Conservation (phyloP, 352 stramenopile species). For the Vaucheria bursata region DNA sequence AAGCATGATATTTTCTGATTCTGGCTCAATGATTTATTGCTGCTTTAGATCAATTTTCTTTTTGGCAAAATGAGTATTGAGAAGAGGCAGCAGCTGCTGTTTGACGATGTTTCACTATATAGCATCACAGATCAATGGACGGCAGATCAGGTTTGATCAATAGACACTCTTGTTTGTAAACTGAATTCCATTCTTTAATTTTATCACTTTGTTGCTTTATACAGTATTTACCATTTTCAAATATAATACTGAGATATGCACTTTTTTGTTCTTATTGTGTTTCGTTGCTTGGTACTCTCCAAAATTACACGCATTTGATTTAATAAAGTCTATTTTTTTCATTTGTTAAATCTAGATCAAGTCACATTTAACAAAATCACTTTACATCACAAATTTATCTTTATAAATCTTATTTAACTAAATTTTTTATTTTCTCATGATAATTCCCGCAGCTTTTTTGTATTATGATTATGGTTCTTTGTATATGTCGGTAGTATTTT, state of each 20-base stretch:
- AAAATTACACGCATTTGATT: neutral
- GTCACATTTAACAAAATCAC: neutral
- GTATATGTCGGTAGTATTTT: neutral
- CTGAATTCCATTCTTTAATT: neutral
- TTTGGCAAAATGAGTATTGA: conserved; percentile 36
- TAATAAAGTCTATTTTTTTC: no score
- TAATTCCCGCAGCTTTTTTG: neutral
- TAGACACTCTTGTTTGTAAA: neutral
- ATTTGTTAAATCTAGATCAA: no score
- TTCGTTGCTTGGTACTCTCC: neutral
- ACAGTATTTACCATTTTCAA: neutral
- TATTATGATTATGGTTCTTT: neutral
- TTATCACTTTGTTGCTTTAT: neutral
- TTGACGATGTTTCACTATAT: conserved; percentile 31
- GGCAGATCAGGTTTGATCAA: conserved; percentile 29
- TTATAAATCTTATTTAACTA: neutral
- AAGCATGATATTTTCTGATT: no score
- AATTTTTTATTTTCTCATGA: neutral
- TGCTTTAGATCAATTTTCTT: conserved; percentile 39
- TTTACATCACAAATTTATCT: neutral
- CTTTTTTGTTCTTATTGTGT: neutral
- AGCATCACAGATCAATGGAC: conserved; percentile 44
- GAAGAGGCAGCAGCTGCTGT: conserved; percentile 21
- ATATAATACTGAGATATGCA: neutral
- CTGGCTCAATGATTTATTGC: neutral